Base-by-base conservation (phyloP, 768 basidiomycete species). In the Boletus rubescentipes region DNA sequence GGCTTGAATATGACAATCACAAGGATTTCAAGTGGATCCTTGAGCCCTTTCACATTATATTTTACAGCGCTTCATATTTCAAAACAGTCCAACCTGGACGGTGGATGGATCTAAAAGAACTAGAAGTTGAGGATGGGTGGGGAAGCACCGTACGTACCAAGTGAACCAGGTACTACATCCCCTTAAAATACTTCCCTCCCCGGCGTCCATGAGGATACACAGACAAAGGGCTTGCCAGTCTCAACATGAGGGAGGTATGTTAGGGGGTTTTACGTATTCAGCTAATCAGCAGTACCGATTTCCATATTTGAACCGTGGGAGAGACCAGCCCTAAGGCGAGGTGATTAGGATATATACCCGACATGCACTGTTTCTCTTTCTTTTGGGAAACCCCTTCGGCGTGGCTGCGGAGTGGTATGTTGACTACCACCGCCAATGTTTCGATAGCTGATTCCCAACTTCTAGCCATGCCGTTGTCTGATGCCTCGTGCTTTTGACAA, bases 181-280 rank as follows among this genome's bases (percentile, higher is more conserved):
- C 6, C 93, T 94, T 5, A 89, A 77, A 35, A 65, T 68, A 61
- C 80, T 80, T n/a, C n/a, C n/a, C n/a, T n/a, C n/a, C n/a, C n/a
- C n/a, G n/a, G n/a, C 77, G 56, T 79, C 72, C 41, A 89, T 64
- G 23, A 97, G 83, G 15, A 84, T 76, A 38, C 87, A 90, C 16
- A 93, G 67, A 1, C 83, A 87, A 15, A 61, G 51, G 1, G 85
- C 84, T n/a, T n/a, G n/a, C 86, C 86, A 58, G 93, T 86, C 62
- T 85, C 64, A 5, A 86, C 83, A 9, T 90, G 89, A 14, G 81
- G n/a, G n/a, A n/a, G n/a, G n/a, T n/a, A n/a, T n/a, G n/a, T n/a
- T n/a, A n/a, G n/a, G n/a, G n/a, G n/a, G n/a, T n/a, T n/a, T n/a
- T n/a, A n/a, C n/a, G n/a, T n/a, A n/a, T n/a, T 26, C 26, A 26